These are phyloP conservation scores for Fusarium sp. DNA, from an alignment of 2,329 filamentous ascomycete species.

Conservation along the genomic window DNA sequence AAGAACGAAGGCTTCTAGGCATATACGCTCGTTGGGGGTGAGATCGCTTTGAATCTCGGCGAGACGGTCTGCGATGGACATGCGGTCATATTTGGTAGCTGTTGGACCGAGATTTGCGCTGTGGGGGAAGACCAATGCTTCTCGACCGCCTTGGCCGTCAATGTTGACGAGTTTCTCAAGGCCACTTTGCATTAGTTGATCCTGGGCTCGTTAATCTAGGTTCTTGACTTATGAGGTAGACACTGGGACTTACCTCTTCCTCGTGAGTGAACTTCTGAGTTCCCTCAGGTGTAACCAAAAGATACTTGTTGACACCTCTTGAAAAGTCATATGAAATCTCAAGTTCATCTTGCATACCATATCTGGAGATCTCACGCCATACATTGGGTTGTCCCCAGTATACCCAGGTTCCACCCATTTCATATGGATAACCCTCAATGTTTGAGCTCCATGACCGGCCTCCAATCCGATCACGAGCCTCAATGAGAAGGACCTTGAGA, in stretches of 20 bases:
- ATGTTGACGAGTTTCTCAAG: conserved; percentile 60
- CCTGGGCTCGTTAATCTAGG: conserved; percentile 5
- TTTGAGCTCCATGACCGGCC: conserved; percentile 60
- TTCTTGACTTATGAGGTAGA: rapidly evolving
- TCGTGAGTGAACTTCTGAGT: conserved; percentile 55
- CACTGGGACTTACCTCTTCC: conserved; percentile 49
- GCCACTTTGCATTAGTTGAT: conserved; percentile 48
- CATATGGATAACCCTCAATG: conserved; percentile 57
- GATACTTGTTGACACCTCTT: conserved; percentile 56
- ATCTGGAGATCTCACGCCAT: conserved; percentile 59
- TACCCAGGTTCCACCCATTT: conserved; percentile 64
- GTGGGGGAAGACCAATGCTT: conserved; percentile 56
- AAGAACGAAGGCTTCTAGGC: conserved; percentile 56
- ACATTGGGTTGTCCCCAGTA: conserved; percentile 58
- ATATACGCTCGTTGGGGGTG: conserved; percentile 54
- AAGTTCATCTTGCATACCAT: conserved; percentile 56
- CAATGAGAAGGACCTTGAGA: conserved; percentile 56
- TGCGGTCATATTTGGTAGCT: conserved; percentile 52
- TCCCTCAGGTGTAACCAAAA: conserved; percentile 49
- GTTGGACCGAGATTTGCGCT: conserved; percentile 49
- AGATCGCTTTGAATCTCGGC: conserved; percentile 53
- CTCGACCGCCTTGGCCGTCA: conserved; percentile 53
- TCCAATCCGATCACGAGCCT: conserved; percentile 61
- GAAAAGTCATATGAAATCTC: conserved; percentile 56
- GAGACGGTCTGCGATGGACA: conserved; percentile 58